Percentiles rank a stretch among this genome's conserved stretches.
Evolutionary conservation across 2,329 filamentous ascomycete species (phyloP).

Genomic region (Clonostachys rosea): DNA sequence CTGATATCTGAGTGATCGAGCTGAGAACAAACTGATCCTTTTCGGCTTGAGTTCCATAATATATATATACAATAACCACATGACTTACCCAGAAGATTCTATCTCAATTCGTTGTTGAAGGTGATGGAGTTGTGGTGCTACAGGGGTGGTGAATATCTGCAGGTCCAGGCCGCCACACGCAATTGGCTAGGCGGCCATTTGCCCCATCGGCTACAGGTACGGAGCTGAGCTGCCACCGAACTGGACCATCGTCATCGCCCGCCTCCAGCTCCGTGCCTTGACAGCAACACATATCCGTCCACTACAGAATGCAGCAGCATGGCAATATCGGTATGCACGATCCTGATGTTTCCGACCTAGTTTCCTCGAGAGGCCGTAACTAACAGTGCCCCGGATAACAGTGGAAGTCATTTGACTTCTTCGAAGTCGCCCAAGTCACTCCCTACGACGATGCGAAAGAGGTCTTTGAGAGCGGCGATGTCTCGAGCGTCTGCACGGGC

Average conservation of each 20-base stretch:
- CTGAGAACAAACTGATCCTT: no score
- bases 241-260: constrained; percentile 5
- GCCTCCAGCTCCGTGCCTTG: background rate
- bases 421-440: constrained; percentile 84
- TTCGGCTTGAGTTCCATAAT: no score
- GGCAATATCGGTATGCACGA: constrained; percentile 12
- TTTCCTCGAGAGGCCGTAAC: background rate
- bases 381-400: constrained; percentile 23
- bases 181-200: no score
- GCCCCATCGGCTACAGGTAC: no score
- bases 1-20: no score
- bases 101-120: no score
- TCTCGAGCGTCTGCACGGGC: constrained; percentile 80
- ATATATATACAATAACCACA: no score
- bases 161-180: no score
- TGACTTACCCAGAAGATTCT: no score
- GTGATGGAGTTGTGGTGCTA: no score
- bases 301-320: constrained; percentile 10
- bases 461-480: constrained; percentile 77
- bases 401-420: constrained; percentile 99
- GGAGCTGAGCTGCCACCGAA: background rate
- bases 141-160: no score
- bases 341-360: background rate
- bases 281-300: background rate
- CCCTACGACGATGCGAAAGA: constrained; percentile 73